phyloP scores from a whole-genome alignment of 148 eudicot genomes.

The Silene uniflora region DNA sequence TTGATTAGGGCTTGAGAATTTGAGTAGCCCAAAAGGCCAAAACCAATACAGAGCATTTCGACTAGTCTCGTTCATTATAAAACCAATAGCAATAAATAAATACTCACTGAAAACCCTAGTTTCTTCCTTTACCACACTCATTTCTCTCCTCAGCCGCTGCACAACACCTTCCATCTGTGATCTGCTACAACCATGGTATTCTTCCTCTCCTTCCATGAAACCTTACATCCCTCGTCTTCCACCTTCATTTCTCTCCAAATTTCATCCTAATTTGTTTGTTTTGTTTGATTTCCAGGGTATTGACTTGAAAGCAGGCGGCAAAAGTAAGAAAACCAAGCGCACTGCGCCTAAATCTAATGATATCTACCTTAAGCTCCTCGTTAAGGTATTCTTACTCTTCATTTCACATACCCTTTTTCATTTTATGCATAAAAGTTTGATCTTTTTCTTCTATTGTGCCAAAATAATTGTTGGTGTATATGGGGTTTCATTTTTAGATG shows the following conservation, averaged over 20 bases:
- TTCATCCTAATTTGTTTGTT: not conserved
- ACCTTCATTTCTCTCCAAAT: not conserved
- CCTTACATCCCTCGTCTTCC: not conserved
- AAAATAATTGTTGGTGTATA: no score
- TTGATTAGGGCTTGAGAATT: no score
- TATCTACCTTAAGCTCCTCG: conserved; percentile 36
- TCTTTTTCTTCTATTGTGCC: not conserved
- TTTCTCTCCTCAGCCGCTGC: conserved; percentile 22
- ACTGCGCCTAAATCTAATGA: conserved; percentile 39
- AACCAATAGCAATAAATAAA: not conserved
- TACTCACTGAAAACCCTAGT: conserved; percentile 8
- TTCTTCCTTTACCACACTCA: not conserved
- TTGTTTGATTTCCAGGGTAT: conserved; percentile 26
- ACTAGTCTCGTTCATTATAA: not conserved
- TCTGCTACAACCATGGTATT: conserved; percentile 23
- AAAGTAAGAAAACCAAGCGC: conserved; percentile 41
- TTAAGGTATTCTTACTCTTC: conserved; percentile 17
- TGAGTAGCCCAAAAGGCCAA: no score
- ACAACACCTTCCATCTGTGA: not conserved
- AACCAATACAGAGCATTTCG: no score
- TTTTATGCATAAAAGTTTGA: conserved; percentile 4
- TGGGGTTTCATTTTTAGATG: no score
- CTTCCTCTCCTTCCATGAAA: conserved; percentile 1
- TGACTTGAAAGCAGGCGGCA: conserved; percentile 38
- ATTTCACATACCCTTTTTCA: not conserved